Evolutionary conservation across 2,329 filamentous ascomycete species (phyloP).

Genomic region (Talaromyces sp.): DNA sequence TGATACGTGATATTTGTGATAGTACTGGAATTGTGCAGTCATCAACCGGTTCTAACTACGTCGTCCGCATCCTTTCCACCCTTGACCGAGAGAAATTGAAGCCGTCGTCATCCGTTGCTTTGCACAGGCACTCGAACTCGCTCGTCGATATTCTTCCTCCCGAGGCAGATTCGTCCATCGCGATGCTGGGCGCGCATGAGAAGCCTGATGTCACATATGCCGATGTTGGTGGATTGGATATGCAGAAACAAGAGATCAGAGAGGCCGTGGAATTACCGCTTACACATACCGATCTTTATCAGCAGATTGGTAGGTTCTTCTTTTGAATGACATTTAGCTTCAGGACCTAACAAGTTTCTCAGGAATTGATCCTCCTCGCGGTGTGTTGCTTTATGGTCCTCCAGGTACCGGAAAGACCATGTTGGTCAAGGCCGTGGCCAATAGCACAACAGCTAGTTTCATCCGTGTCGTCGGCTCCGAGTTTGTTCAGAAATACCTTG

Average conservation of each 20-base stretch:
- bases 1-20: slow-evolving; percentile 19
- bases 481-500: slow-evolving; percentile 98
- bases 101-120: slow-evolving; percentile 92
- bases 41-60: slow-evolving; percentile 97
- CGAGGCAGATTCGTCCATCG: slow-evolving; percentile 96
- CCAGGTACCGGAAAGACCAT: slow-evolving; percentile 96
- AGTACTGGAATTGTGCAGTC: slow-evolving; percentile 98
- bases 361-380: slow-evolving; percentile 89
- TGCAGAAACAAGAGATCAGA: slow-evolving; percentile 99
- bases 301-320: slow-evolving; percentile 72
- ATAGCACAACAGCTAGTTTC: slow-evolving; percentile 96
- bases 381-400: slow-evolving; percentile 92
- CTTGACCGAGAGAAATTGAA: slow-evolving; percentile 98
- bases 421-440: slow-evolving; percentile 96
- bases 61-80: slow-evolving; percentile 95
- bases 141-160: slow-evolving; percentile 98
- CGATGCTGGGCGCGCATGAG: slow-evolving; percentile 94
- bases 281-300: slow-evolving; percentile 97
- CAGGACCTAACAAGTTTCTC: slow-evolving; percentile 23
- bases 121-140: slow-evolving; percentile 97
- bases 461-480: slow-evolving; percentile 97
- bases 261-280: slow-evolving; percentile 96
- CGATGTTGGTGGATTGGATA: slow-evolving; percentile 94
- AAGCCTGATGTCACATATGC: slow-evolving; percentile 98
- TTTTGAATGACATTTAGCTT: not conserved